Base-by-base conservation (phyloP, 495 filamentous ascomycete species). In the Parachaetomium inaequale region DNA sequence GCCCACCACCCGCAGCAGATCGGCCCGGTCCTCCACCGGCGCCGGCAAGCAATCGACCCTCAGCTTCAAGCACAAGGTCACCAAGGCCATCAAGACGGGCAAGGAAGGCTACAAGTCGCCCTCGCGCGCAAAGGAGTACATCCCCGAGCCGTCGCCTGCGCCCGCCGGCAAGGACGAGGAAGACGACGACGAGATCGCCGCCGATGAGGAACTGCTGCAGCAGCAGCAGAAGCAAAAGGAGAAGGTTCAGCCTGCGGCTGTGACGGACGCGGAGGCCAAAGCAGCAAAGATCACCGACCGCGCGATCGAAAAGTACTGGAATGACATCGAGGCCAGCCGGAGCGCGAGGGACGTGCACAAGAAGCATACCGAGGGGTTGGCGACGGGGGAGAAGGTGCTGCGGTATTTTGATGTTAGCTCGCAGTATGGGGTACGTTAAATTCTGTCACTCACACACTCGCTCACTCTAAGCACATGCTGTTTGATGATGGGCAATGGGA, bases 341-440 rank as follows among this genome's bases (percentile, higher is more conserved):
- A 59, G 62, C 49, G 66, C 68, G 2, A 57, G 61, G 59, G 63
- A 70, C 74, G 85, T 93, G 47, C 94, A 98, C 71, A 89, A 92
- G 75, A 73, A 73, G 66, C 71, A 73, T 61, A 43, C 25, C 0
- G 70, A 84, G 63, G 88, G 77, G 4, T 70, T 98, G 55, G 78
- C 79, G 5, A 65, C 90, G 11, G 80, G 88, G 45, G 94, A 97
- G 81, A 93, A 91, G 79, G 86, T 96, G 49, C 78, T 93, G 64
- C 76, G 93, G 64, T 88, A 95, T 68, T 98, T 91, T 75, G 94
- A 98, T 72, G 84, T 95, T 43, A 90, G 85, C 54, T 86, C 79
- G 63, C 90, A 96, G 72, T 98, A 89, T 74, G 94, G 94, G 61
- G 92, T 96, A 84, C 73, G 89, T 87, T 4, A 32, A 19, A 50